These are phyloP conservation scores for Eucalyptus shirleyi DNA, from an alignment of 345 rosid species.

Conservation along the genomic window DNA sequence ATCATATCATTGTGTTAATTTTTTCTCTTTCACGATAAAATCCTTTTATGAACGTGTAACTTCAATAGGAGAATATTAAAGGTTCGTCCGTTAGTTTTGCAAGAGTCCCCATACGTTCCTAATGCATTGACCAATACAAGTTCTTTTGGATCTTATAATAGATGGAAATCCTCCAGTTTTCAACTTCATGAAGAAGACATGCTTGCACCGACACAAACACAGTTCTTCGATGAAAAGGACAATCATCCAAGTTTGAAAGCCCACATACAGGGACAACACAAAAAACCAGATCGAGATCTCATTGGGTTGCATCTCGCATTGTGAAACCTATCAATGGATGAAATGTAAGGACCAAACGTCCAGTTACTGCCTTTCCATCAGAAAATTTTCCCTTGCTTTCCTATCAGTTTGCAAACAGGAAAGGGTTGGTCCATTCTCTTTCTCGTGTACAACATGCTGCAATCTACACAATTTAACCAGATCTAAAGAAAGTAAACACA, in stretches of 20 bases:
- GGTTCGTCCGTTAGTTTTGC: background rate
- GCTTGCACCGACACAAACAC: background rate
- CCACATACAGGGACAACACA: background rate
- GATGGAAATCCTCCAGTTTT: background rate
- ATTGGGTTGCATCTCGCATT: rapidly evolving
- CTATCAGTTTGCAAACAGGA: rapidly evolving
- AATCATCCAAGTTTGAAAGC: background rate
- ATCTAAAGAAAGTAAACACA: background rate
- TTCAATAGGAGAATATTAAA: background rate
- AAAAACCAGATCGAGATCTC: background rate
- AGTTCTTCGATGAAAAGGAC: background rate
- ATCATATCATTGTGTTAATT: background rate
- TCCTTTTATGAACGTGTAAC: background rate
- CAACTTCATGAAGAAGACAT: background rate
- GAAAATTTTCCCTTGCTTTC: background rate
- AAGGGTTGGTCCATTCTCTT: background rate
- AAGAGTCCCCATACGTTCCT: background rate
- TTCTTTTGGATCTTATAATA: background rate
- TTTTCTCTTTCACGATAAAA: background rate
- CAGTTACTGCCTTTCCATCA: background rate
- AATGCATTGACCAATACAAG: background rate
- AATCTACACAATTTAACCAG: background rate
- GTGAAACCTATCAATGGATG: background rate
- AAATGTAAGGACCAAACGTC: rapidly evolving
- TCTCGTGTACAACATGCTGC: rapidly evolving